These are phyloP conservation scores for Heterobasidion occidentale DNA, from an alignment of 1,284 basidiomycete genomes.

Conservation along the genomic window DNA sequence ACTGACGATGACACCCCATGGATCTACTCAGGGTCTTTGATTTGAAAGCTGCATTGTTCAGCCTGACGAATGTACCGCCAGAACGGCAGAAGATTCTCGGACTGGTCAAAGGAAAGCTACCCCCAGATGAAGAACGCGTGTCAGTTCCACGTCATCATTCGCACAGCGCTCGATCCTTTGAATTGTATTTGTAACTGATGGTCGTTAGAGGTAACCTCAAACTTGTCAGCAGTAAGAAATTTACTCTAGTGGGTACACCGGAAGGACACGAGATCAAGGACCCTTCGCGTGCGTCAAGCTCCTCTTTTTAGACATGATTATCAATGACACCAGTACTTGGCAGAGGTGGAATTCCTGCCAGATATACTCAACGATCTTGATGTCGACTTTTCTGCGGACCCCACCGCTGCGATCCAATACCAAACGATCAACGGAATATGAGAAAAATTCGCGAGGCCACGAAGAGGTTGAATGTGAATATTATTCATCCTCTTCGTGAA, in stretches of 20 bases:
- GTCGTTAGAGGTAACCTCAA: constrained; percentile 47
- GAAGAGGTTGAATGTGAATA: constrained; percentile 55
- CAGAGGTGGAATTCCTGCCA: constrained; percentile 54
- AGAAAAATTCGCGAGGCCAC: constrained; percentile 73
- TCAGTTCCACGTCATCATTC: constrained; percentile 24
- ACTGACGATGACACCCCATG: neutral
- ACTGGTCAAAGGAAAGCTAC: constrained; percentile 78
- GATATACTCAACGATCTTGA: constrained; percentile 79
- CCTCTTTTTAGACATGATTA: neutral
- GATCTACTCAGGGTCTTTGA: constrained; percentile 49
- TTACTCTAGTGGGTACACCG: constrained; percentile 76
- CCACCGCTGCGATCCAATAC: constrained; percentile 49
- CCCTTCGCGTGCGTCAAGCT: constrained; percentile 35
- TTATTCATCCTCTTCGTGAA: constrained; percentile 69
- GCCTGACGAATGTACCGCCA: constrained; percentile 73
- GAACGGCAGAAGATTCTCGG: constrained; percentile 88
- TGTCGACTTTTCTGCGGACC: constrained; percentile 62
- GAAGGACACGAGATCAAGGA: constrained; percentile 81
- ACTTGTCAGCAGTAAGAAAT: constrained; percentile 57
- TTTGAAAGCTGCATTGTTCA: constrained; percentile 56
- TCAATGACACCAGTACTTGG: constrained; percentile 6
- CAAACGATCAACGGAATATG: constrained; percentile 70
- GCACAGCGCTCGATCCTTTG: neutral
- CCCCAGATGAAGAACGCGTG: constrained; percentile 65
- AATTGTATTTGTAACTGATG: neutral